Evolutionary conservation across 495 filamentous ascomycete genomes (phyloP).

Genomic region (Pseudomonodictys pantanalensis): DNA sequence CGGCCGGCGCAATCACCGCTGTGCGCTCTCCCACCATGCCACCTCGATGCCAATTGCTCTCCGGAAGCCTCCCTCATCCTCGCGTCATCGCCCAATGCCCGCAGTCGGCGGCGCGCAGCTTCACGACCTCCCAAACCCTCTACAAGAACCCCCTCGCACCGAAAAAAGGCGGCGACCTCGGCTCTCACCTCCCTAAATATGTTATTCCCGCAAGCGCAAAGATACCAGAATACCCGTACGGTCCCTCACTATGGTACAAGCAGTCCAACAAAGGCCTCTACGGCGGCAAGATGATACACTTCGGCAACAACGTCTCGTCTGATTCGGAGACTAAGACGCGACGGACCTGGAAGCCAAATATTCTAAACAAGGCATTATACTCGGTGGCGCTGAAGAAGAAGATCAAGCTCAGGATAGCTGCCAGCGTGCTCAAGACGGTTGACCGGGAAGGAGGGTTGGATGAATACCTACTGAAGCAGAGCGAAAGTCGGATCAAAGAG

Average conservation of each 20-base stretch:
- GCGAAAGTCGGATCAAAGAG: conserved; percentile 70
- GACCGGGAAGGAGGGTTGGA: conserved; percentile 85
- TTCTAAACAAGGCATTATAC: conserved; percentile 73
- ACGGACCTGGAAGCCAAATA: conserved; percentile 83
- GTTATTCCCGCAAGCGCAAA: conserved; percentile 12
- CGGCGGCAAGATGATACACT: conserved; percentile 71
- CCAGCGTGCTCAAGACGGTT: conserved; percentile 77
- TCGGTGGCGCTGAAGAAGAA: conserved; percentile 61
- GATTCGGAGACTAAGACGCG: conserved; percentile 78
- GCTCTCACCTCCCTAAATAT: conserved; percentile 25
- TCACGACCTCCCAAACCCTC: conserved; percentile 11
- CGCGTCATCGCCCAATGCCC: not conserved
- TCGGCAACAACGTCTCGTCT: conserved; percentile 86
- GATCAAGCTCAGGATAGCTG: conserved; percentile 71
- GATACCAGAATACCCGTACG: conserved; percentile 79
- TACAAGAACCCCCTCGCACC: not conserved
- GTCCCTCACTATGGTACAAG: conserved; percentile 64
- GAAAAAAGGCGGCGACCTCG: conserved; percentile 8
- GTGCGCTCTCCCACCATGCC: not conserved
- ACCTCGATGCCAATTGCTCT: conserved; percentile 14
- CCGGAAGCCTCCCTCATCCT: not conserved
- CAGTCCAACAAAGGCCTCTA: conserved; percentile 86
- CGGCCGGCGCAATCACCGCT: no score
- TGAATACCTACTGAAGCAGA: conserved; percentile 78
- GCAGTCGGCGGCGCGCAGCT: conserved; percentile 4